Evolutionary conservation across 1,139 yeast genomes (phyloP), one percentile per base, ranked within the genome.

Genomic region (Spathaspora sp.): DNA sequence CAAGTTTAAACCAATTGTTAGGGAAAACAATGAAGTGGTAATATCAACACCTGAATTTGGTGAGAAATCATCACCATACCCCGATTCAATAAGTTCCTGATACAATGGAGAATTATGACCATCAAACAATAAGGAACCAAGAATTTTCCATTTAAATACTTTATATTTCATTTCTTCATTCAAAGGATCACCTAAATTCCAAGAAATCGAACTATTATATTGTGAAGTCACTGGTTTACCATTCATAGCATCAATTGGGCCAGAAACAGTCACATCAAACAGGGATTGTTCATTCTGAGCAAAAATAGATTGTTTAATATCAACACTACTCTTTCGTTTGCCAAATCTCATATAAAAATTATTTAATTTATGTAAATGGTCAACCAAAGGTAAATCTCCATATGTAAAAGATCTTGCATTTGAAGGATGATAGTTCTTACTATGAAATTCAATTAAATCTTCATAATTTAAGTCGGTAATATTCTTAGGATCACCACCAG

Each of bases 91-190:
- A 48, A 93, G 72, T 20, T 81, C 81, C 64, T 90, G 89, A 64
- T 91, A 89, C 46, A 93, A 75, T 6, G 96, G 93, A 9, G 98
- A 86, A 11, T 93, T 86, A 59, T 91, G 98, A 1, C 99, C 98
- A 61, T 89, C 97, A 56, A 87, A 80, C 34, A 95, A 70, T 48
- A 95, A 70, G 15, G 84, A 80, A 20, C 88, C 81, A 42, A 91
- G 70, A 6, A 91, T 71, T 50, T 84, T 86, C 78, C 93, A 74
- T 43, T 88, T 76, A 62, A 91, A 87, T 0, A 89, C 72, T 45
- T 82, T 84, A 57, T 86, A 86, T 11, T 65, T 71, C 46, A 59
- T 64, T 0, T 51, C 38, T 39, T 78, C 73, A 50, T 88, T 86
- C 7, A 77, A 70, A 1, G 97, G 89, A 33, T 79, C 70, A 4